Base-by-base conservation (phyloP, 352 stramenopile genomes). In the Pythium aphanidermatum region DNA sequence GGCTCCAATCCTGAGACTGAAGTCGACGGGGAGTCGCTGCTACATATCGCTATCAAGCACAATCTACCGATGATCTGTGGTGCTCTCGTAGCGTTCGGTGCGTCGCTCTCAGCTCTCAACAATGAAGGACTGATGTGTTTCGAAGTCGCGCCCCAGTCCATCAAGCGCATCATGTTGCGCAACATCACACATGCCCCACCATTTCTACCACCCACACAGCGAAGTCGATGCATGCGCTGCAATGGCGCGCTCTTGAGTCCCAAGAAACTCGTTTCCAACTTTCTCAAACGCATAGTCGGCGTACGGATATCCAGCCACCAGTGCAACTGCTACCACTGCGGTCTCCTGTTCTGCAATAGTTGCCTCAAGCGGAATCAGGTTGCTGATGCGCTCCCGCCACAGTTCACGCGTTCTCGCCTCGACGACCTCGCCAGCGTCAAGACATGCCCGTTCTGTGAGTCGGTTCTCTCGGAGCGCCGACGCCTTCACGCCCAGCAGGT, bases 271-370 rank as follows among this genome's bases (percentile, higher is more conserved):
- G 28, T 86, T 7, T 46, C 52, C 14, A 86, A 86, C 55, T 63
- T 82, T 35, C 55, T 90, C 44, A 86, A 81, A 56, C 66, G 40
- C 23, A 21, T 76, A 1, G 16, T 90, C 16, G 72, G 74, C 31
- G 39, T 68, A 28, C 60, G 61, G 19, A 48, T 79, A 54, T 56
- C 60, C 13, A 54, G 51, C 32, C 66, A 82, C 40, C 65, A 84
- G 46, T 69, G 69, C 60, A 89, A 88, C 47, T 92, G 79, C 63
- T 92, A 89, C 62, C 79, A 89, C 51, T 92, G 79, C 54, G 79
- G 79, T 2, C 65, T 88, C 41, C 54, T 92, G 20, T 92, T 82
- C 42, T 92, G 79, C 50, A 54, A 47, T 19, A 47, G 83, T 40
- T 92, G 79, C 42, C 56, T 88, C 12, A 58, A 66, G 37, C 51